A percentile compares a stretch with the other conserved stretches of the same genome.
These are phyloP conservation scores for Pseudonectria foliicola DNA, from an alignment of 2,329 filamentous ascomycete species.

Conservation along the genomic window DNA sequence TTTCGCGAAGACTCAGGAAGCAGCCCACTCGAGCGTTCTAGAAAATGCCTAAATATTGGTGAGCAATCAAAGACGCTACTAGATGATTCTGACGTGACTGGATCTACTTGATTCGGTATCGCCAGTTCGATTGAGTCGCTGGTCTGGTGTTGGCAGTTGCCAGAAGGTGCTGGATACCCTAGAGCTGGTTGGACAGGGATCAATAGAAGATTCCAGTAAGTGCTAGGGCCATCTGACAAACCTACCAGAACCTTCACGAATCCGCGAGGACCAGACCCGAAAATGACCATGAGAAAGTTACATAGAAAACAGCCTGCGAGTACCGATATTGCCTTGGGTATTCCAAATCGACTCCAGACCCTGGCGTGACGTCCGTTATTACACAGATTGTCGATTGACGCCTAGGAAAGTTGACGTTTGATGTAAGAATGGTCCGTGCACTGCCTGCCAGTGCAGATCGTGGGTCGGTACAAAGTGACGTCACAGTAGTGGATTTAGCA, in stretches of 20 bases:
- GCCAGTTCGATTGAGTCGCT: conserved; percentile 9
- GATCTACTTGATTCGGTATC: conserved; percentile 5
- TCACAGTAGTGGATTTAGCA: too few relatives aligned
- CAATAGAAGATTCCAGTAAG: conserved; percentile 14
- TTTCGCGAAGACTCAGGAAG: conserved; percentile 14
- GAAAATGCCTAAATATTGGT: conserved; percentile 13
- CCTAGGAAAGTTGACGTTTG: too few relatives aligned
- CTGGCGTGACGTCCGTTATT: too few relatives aligned
- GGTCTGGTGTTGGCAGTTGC: conserved; percentile 7
- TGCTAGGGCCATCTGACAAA: not conserved
- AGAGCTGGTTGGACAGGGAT: too few relatives aligned
- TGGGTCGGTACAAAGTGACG: too few relatives aligned
- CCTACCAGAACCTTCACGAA: not conserved
- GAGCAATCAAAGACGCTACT: conserved; percentile 6
- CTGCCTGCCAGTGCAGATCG: too few relatives aligned
- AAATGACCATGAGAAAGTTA: too few relatives aligned
- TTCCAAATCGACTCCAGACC: too few relatives aligned
- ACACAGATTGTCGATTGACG: too few relatives aligned
- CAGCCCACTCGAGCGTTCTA: conserved; percentile 14
- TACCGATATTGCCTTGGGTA: too few relatives aligned
- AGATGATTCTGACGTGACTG: conserved; percentile 4
- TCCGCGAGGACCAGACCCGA: not conserved
- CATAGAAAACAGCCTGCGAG: too few relatives aligned
- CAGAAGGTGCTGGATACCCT: conserved; percentile 11
- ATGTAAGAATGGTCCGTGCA: too few relatives aligned